These are phyloP conservation scores for Alternaria dauci DNA, from an alignment of 2,329 filamentous ascomycete genomes.

Conservation along the genomic window DNA sequence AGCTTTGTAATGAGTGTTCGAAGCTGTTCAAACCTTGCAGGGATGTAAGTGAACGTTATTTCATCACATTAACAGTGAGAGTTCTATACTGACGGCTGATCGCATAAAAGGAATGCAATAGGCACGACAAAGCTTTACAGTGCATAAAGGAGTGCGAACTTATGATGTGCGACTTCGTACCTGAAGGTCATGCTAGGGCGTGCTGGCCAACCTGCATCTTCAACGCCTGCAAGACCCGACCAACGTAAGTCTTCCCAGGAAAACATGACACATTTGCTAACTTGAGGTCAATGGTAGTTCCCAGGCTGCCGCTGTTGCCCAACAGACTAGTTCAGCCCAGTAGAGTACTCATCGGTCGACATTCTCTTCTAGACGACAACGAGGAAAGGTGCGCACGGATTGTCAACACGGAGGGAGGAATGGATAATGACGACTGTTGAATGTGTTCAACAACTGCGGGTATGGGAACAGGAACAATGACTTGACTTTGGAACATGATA, in stretches of 20 bases:
- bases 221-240: not conserved
- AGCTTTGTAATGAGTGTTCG: not conserved
- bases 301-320: no score
- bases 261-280: not conserved
- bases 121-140: not conserved
- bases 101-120: not conserved
- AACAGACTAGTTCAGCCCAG: no score
- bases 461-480: not conserved
- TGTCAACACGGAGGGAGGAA: not conserved
- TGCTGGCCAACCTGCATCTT: not conserved
- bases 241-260: not conserved
- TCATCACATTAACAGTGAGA: not conserved
- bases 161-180: not conserved
- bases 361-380: not conserved
- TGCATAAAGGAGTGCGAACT: not conserved
- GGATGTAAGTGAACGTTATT: not conserved
- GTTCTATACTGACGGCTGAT: not conserved
- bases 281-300: not conserved
- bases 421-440: not conserved
- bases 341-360: not conserved
- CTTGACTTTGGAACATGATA: not conserved
- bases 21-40: not conserved
- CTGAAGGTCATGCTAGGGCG: not conserved
- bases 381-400: not conserved
- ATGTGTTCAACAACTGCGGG: not conserved